A percentile compares a stretch with the other conserved stretches of the same genome.
These are phyloP conservation scores for Candida sanyaensis DNA, from an alignment of 1,139 yeast genomes.

Conservation along the genomic window DNA sequence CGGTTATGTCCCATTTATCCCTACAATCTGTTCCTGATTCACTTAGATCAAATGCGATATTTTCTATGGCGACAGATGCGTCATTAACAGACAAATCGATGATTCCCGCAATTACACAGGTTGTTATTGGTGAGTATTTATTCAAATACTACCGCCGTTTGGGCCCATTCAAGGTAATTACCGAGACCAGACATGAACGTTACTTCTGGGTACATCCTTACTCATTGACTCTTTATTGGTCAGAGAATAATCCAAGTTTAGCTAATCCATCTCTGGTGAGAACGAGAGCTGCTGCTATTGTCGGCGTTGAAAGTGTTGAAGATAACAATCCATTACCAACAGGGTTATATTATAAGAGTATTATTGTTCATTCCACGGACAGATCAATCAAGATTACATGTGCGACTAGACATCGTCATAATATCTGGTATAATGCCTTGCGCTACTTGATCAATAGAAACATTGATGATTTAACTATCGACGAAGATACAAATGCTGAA, in stretches of 20 bases:
- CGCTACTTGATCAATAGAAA: constrained; percentile 73
- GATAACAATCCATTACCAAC: constrained; percentile 91
- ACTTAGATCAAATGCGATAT: constrained; percentile 31
- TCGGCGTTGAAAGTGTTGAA: constrained; percentile 74
- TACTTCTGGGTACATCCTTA: constrained; percentile 98
- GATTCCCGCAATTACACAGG: constrained; percentile 76
- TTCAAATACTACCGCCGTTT: constrained; percentile 82
- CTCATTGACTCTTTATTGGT: constrained; percentile 89
- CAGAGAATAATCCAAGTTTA: constrained; percentile 75
- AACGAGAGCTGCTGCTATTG: constrained; percentile 80
- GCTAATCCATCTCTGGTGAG: constrained; percentile 65
- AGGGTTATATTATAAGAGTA: constrained; percentile 84
- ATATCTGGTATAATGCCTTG: constrained; percentile 87
- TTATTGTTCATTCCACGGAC: constrained; percentile 70
- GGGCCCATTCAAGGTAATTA: constrained; percentile 72
- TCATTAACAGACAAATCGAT: constrained; percentile 72
- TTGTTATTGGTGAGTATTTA: constrained; percentile 89
- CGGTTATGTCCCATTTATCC: constrained; percentile 36
- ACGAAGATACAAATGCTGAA: constrained; percentile 25
- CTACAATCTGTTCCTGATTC: constrained; percentile 33
- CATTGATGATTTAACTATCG: constrained; percentile 59
- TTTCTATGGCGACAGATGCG: constrained; percentile 69
- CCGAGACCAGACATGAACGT: constrained; percentile 84
- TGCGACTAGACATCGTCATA: constrained; percentile 84
- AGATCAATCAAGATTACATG: constrained; percentile 80